These are phyloP conservation scores for Marasmius sp. DNA, from an alignment of 1,284 basidiomycete species.

Conservation along the genomic window DNA sequence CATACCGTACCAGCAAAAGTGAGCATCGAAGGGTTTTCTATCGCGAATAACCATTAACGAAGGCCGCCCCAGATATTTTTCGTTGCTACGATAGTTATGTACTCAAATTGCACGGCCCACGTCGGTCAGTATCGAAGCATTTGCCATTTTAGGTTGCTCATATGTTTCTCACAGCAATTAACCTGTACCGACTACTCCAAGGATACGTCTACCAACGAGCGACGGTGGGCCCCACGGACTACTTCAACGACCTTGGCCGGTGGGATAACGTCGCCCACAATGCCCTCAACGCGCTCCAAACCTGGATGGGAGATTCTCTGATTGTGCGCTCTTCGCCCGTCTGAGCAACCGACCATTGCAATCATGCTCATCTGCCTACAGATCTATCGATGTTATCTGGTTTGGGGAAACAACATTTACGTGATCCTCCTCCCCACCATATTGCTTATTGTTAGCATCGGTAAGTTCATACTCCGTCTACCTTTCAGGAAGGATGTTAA, in stretches of 20 bases:
- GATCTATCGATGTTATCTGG: constrained; percentile 32
- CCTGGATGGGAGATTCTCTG: constrained; percentile 28
- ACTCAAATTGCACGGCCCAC: constrained; percentile 9
- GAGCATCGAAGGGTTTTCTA: neutral
- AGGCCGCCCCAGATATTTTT: constrained; percentile 9
- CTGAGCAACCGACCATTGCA: neutral
- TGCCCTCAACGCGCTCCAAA: constrained; percentile 26
- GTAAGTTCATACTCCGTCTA: constrained; percentile 14
- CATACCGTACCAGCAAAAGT: constrained; percentile 16
- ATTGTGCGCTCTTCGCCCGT: constrained; percentile 20
- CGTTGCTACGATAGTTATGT: constrained; percentile 8
- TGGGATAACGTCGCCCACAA: constrained; percentile 31
- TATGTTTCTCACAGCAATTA: constrained; percentile 4
- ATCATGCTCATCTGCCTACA: constrained; percentile 4
- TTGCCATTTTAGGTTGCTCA: neutral
- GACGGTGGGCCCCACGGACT: constrained; percentile 23
- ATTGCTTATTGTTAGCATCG: constrained; percentile 24
- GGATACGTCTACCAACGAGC: constrained; percentile 25
- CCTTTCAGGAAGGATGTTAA: neutral
- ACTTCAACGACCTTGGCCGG: constrained; percentile 25
- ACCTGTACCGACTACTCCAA: constrained; percentile 26
- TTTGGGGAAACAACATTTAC: constrained; percentile 26
- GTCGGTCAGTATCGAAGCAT: constrained; percentile 1
- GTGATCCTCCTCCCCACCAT: constrained; percentile 21
- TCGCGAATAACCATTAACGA: neutral